A percentile compares a stretch with the other conserved stretches of the same genome.
Evolutionary conservation across 345 rosid genomes (phyloP).

Genomic region (Salix koriyanagi): DNA sequence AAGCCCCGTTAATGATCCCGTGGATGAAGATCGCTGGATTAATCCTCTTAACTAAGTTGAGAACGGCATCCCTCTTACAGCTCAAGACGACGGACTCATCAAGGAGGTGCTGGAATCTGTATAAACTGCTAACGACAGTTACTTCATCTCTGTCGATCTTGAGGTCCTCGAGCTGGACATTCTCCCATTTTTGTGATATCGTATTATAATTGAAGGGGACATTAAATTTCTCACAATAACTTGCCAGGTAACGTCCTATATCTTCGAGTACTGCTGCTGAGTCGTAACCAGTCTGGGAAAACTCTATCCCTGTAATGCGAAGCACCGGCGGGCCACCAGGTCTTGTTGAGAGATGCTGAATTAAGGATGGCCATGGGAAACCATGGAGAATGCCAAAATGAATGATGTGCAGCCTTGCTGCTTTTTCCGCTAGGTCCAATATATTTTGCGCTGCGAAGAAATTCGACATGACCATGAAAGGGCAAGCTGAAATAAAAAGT

Average conservation of each 20-base stretch:
- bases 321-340: slow-evolving; percentile 52
- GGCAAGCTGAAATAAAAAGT: slow-evolving; percentile 41
- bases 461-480: slow-evolving; percentile 42
- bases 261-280: slow-evolving; percentile 57
- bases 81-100: slow-evolving; percentile 50
- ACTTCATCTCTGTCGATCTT: slow-evolving; percentile 44
- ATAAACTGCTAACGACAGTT: slow-evolving; percentile 42
- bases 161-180: slow-evolving; percentile 45
- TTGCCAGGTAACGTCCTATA: slow-evolving; percentile 42
- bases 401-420: slow-evolving; percentile 47
- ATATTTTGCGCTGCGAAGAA: slow-evolving; percentile 45
- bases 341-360: slow-evolving; percentile 42
- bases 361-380: slow-evolving; percentile 64
- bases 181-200: slow-evolving; percentile 64
- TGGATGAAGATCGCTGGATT: slow-evolving; percentile 42
- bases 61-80: slow-evolving; percentile 43
- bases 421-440: slow-evolving; percentile 34
- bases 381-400: slow-evolving; percentile 61
- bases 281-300: slow-evolving; percentile 50
- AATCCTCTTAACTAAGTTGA: slow-evolving; percentile 37
- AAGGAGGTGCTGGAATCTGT: slow-evolving; percentile 39
- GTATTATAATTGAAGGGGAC: slow-evolving; percentile 56
- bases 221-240: slow-evolving; percentile 38
- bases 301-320: slow-evolving; percentile 51
- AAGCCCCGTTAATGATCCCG: slow-evolving; percentile 46